These are phyloP conservation scores for Magnolia officinalis DNA, from an alignment of 164 flowering plant genomes.

Conservation along the genomic window DNA sequence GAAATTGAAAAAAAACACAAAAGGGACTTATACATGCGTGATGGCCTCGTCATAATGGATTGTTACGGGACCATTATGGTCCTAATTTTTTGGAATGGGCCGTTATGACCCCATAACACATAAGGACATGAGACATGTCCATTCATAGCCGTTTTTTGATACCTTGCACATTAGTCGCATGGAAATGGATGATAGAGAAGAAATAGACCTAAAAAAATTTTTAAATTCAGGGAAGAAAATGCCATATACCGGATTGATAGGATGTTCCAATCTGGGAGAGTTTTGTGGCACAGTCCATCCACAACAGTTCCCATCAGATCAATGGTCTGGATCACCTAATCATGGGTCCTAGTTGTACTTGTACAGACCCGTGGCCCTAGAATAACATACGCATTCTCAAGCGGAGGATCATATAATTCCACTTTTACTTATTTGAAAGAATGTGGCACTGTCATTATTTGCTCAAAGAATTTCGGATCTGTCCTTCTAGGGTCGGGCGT, in stretches of 20 bases:
- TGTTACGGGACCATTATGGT: too few species aligned
- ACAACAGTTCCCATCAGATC: background rate
- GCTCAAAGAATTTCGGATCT: background rate
- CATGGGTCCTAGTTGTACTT: too few species aligned
- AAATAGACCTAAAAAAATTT: background rate
- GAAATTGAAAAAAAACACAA: too few species aligned
- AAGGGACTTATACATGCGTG: too few species aligned
- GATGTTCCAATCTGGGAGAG: background rate
- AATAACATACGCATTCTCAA: background rate
- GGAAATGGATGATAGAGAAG: background rate
- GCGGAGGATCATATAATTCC: background rate
- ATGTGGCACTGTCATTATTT: background rate
- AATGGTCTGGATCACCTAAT: background rate
- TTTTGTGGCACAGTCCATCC: background rate
- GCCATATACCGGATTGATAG: background rate
- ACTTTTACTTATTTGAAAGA: background rate
- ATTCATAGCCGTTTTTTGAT: too few species aligned
- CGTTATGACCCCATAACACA: too few species aligned
- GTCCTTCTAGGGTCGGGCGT: slow-evolving; percentile 68
- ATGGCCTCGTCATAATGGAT: too few species aligned
- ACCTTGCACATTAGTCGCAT: background rate
- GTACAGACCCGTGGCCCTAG: background rate
- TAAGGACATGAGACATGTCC: too few species aligned
- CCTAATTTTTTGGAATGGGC: too few species aligned
- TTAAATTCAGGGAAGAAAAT: background rate